Base-by-base conservation (phyloP, 306 rosid species). In the Fragaria ananassa region DNA sequence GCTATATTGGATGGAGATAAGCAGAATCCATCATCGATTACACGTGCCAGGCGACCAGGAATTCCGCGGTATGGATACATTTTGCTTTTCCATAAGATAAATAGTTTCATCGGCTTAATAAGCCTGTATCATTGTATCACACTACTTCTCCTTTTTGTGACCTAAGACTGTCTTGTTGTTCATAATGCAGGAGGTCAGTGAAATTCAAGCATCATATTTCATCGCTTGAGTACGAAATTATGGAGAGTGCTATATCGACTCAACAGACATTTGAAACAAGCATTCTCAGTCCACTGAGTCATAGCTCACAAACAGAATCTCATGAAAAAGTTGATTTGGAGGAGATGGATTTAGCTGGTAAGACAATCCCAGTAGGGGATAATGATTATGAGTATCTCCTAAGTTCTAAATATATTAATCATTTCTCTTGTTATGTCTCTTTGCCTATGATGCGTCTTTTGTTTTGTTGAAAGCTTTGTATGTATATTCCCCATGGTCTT, bases 41-140 rank as follows among this genome's bases (percentile, higher is more conserved):
- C 66, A 63, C 85, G 93, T 5, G 83, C 73, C 12, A 92, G 93
- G 54, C 89, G 93, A 67, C 99, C 92, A 2, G 96, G 90, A 62
- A 83, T 95, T 81, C 76, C 68, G 46, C 88, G 88, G 91, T 80
- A 84, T 58, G 49, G 77, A 72, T 78, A 80, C 19, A 51, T 45
- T 56, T 41, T 64, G 29, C n/a, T 17, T 29, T 65, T 65, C 42
- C 42, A 10, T 21, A 39, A 72, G 46, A 41, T 39, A 56, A 21
- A 39, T 21, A 18, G 34, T 74, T 77, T 80, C 49, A 37, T 78
- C 53, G 34, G 60, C 53, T 66, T 56, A 23, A 74, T 49, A 39
- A 41, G 74, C n/a, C 57, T 76, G 63, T 70, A 67, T 70, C 64
- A 60, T 21, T 25, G 14, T 29, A 14, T 39, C 18, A 54, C 39